Conservation (phyloP, 2,329 filamentous ascomycete genomes). For the Cercospora berteroae region DNA sequence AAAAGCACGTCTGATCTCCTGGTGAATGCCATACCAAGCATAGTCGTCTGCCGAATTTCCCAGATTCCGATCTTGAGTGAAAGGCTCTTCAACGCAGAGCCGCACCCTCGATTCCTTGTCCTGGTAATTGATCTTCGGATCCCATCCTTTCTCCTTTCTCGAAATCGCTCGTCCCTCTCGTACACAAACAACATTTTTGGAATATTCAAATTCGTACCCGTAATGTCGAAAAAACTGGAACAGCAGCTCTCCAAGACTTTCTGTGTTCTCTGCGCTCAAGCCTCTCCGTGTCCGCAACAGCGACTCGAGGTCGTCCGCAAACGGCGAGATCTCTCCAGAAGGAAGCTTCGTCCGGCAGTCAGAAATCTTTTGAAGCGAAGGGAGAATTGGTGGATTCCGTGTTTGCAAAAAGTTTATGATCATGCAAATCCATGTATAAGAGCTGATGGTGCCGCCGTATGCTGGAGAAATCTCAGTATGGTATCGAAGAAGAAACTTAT, state of each 20-base stretch:
- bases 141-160: conserved; percentile 87
- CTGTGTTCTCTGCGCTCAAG: conserved; percentile 76
- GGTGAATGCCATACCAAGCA: conserved; percentile 85
- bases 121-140: conserved; percentile 52
- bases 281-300: conserved; percentile 55
- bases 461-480: conserved; percentile 51
- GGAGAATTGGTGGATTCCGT: conserved; percentile 77
- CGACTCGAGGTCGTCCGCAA: conserved; percentile 78
- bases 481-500: no score
- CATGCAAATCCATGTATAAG: conserved; percentile 98
- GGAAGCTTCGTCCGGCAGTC: conserved; percentile 60
- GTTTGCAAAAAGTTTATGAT: conserved; percentile 95
- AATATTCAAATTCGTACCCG: conserved; percentile 88
- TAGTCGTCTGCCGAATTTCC: conserved; percentile 96
- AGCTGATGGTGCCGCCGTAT: conserved; percentile 90
- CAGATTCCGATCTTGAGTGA: conserved; percentile 83
- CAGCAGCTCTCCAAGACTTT: conserved; percentile 78
- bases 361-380: conserved; percentile 74
- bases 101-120: conserved; percentile 61
- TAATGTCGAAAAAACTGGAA: conserved; percentile 97
- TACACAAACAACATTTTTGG: conserved; percentile 79
- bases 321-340: conserved; percentile 69
- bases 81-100: conserved; percentile 93
- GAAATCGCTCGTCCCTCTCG: conserved; percentile 74
- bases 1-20: conserved; percentile 86